phyloP scores from a whole-genome alignment of 352 stramenopile species.

The Phytophthora meadii region DNA sequence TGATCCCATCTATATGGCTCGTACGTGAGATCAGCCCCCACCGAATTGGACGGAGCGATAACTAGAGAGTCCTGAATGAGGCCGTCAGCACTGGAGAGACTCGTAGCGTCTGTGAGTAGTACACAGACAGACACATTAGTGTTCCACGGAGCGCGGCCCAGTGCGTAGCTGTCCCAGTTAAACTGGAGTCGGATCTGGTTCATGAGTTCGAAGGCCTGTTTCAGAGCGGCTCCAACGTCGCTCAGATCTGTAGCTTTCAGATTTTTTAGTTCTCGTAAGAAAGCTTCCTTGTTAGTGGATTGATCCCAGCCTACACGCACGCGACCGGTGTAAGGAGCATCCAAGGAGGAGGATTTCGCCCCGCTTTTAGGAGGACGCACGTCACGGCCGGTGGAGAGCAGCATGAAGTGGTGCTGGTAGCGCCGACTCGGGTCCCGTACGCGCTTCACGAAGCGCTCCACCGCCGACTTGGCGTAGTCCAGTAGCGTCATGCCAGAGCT shows the following conservation, averaged over 20 bases:
- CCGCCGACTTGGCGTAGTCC: constrained; percentile 89
- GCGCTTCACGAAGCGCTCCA: constrained; percentile 90
- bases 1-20: constrained; percentile 90
- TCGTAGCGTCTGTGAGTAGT: constrained; percentile 83
- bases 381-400: constrained; percentile 77
- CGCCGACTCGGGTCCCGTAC: constrained; percentile 81
- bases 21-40: constrained; percentile 80
- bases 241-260: constrained; percentile 81
- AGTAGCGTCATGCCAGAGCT: constrained; percentile 90
- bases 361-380: constrained; percentile 20
- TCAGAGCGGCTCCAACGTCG: constrained; percentile 73
- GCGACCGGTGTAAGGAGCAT: constrained; percentile 59
- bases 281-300: constrained; percentile 86
- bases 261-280: constrained; percentile 86
- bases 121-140: constrained; percentile 87
- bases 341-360: constrained; percentile 8
- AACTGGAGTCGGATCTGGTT: constrained; percentile 90
- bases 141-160: constrained; percentile 83
- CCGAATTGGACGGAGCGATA: constrained; percentile 69
- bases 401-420: constrained; percentile 91
- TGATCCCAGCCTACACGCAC: constrained; percentile 89
- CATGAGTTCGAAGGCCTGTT: constrained; percentile 89
- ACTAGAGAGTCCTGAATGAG: constrained; percentile 78
- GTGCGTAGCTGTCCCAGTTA: constrained; percentile 89
- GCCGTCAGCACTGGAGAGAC: constrained; percentile 67